Conservation (phyloP, 2,329 filamentous ascomycete genomes). For the Ophiostoma populinum region DNA sequence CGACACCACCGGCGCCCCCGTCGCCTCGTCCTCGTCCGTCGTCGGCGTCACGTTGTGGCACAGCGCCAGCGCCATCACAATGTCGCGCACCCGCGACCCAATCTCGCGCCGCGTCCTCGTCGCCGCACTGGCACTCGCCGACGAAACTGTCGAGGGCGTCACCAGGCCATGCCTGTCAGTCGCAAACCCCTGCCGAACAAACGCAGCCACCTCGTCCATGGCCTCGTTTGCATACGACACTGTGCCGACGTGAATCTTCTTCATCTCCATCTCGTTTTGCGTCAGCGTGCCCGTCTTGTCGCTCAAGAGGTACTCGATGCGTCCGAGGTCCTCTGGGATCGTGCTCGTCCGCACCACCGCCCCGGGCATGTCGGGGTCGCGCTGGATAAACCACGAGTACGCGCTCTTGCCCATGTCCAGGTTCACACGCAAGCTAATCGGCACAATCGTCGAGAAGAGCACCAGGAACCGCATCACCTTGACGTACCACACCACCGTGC, state of each 20-base stretch:
- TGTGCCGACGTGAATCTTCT: conserved; percentile 95
- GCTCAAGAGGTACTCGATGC: conserved; percentile 89
- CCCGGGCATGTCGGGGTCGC: conserved; percentile 74
- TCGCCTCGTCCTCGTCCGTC: conserved; percentile 49
- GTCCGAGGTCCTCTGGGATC: conserved; percentile 87
- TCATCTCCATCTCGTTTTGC: conserved; percentile 97
- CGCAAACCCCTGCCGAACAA: conserved; percentile 71
- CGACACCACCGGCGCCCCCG: conserved; percentile 58
- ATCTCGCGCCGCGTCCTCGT: conserved; percentile 87
- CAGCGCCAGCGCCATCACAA: conserved; percentile 77
- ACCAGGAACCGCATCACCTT: conserved; percentile 97
- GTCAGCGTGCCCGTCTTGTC: conserved; percentile 98
- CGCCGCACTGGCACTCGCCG: conserved; percentile 25
- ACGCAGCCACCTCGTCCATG: conserved; percentile 89
- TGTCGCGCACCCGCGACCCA: conserved; percentile 77
- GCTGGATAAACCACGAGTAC: conserved; percentile 90
- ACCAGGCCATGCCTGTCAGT: conserved; percentile 30
- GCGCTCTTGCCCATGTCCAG: conserved; percentile 93
- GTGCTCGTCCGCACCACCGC: conserved; percentile 93
- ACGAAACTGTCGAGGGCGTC: conserved; percentile 42
- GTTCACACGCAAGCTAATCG: conserved; percentile 90
- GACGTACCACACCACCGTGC: conserved; percentile 75
- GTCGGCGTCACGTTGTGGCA: conserved; percentile 97
- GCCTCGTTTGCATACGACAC: conserved; percentile 97
- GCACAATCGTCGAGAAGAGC: conserved; percentile 96